Conservation (phyloP, 2,329 filamentous ascomycete genomes). For the Myrmaecium sp. region DNA sequence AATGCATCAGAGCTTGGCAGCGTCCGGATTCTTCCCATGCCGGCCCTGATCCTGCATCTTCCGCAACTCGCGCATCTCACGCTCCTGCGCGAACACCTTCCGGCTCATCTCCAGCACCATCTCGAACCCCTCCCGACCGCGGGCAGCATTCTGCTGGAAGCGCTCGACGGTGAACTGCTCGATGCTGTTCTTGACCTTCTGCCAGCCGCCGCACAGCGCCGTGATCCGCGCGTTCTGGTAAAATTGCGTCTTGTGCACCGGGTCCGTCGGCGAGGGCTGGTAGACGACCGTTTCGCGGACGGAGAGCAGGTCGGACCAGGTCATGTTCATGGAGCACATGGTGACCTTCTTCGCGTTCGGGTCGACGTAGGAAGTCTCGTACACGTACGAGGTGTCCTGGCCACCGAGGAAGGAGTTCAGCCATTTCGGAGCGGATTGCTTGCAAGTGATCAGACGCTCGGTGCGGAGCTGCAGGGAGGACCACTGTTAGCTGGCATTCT, state of each 20-base stretch:
- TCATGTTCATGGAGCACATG: slow-evolving; percentile 92
- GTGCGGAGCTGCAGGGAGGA: slow-evolving; percentile 41
- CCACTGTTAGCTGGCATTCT: slow-evolving; percentile 2
- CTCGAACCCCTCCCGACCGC: slow-evolving; percentile 90
- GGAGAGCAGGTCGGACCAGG: slow-evolving; percentile 74
- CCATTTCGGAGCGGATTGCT: slow-evolving; percentile 59
- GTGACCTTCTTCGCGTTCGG: slow-evolving; percentile 70
- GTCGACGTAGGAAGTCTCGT: slow-evolving; percentile 92
- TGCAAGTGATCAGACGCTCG: slow-evolving; percentile 49
- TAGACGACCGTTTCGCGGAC: slow-evolving; percentile 91
- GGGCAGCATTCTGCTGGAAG: slow-evolving; percentile 81
- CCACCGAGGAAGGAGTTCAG: slow-evolving; percentile 64
- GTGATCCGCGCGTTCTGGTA: slow-evolving; percentile 84
- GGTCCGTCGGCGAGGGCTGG: slow-evolving; percentile 37
- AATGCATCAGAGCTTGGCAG: background rate
- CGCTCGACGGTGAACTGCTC: slow-evolving; percentile 79
- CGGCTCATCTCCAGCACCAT: slow-evolving; percentile 85
- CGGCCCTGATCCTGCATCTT: slow-evolving; percentile 7
- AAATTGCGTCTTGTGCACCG: slow-evolving; percentile 54
- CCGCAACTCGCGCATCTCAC: slow-evolving; percentile 36
- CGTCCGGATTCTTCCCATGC: background rate
- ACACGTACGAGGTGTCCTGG: slow-evolving; percentile 70
- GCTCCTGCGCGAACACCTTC: slow-evolving; percentile 79
- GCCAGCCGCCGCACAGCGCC: slow-evolving; percentile 88
- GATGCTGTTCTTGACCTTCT: slow-evolving; percentile 89